Evolutionary conservation across 1,284 basidiomycete genomes (phyloP), one percentile per base, ranked within the genome.

Genomic region (Irpex rosettiformis): DNA sequence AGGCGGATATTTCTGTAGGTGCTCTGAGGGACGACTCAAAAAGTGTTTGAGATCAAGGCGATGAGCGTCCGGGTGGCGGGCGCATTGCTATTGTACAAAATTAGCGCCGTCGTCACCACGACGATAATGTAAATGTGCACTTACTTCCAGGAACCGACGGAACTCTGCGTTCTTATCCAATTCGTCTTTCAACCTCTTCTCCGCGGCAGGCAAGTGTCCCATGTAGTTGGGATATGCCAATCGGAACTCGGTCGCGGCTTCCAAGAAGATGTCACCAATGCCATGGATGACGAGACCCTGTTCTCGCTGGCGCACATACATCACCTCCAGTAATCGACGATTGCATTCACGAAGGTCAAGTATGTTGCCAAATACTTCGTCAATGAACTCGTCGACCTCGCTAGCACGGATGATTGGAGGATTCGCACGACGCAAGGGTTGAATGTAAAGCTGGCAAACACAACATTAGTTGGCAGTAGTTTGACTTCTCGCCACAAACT

Each of bases 201-300:
- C 94, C 0, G 94, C 94, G 5, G 90, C 74, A 0, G 95, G 93
- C 57, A 94, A 83, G 66, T 91, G 86, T 2, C 92, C 91, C 22
- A 95, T 84, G 66, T 98, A 98, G 11, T 81, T 79, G 0, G 93
- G 91, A 72, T 99, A 99, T 2, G 88, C 86, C 6, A 85, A 77
- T 33, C 91, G 82, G 77, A 98, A 98, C 67, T 96, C 91, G 1
- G 92, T 88, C 0, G 94, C 94, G 0, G 93, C 90, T 16, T 88
- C 85, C 53, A 98, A 76, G 68, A 98, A 93, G 55, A 98, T 85
- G 69, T 98, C 95, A 0, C 96, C 96, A 49, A 98, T 91, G 49
- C 81, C 82, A 62, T 89, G 84, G 45, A 98, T 89, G 52, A 98
- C 80, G 0, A 93, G 91, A 16, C 82, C 81, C 66, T 96, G 88